Conservation (phyloP, 768 basidiomycete genomes). For the Russula earlei region DNA sequence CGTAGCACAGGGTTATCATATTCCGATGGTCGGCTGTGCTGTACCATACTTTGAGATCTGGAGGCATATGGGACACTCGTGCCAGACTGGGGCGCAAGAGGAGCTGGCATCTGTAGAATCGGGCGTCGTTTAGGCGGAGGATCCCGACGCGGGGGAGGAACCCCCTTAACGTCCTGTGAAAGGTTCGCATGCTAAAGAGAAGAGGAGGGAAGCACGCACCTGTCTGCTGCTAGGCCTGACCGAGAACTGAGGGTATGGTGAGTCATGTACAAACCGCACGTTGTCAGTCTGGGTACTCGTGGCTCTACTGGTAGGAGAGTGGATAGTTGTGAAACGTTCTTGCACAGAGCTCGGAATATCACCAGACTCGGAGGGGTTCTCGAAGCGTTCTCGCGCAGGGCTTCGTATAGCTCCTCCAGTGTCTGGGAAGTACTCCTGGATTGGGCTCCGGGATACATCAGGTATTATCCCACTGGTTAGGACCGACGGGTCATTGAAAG, state of each 20-base stretch:
- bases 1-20: neutral
- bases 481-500: neutral
- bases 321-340: neutral
- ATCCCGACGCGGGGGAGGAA: neutral
- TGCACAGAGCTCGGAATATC: neutral
- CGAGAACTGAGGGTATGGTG: neutral
- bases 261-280: neutral
- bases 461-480: neutral
- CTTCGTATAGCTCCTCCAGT: neutral
- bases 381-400: neutral
- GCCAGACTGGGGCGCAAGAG: slow-evolving; percentile 6
- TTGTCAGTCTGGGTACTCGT: neutral
- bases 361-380: neutral
- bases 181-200: neutral
- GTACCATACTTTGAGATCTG: neutral
- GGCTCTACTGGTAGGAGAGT: neutral
- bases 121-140: slow-evolving; percentile 7
- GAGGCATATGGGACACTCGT: neutral
- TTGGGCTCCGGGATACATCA: neutral
- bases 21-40: neutral
- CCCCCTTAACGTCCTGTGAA: neutral
- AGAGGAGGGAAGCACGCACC: neutral
- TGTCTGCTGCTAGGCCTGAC: neutral
- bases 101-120: slow-evolving; percentile 10
- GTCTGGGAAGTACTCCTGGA: neutral